Percentiles rank a stretch among this genome's conserved stretches.
Evolutionary conservation across 1,139 yeast species (phyloP).

Genomic region (Kodamaea fungicola): DNA sequence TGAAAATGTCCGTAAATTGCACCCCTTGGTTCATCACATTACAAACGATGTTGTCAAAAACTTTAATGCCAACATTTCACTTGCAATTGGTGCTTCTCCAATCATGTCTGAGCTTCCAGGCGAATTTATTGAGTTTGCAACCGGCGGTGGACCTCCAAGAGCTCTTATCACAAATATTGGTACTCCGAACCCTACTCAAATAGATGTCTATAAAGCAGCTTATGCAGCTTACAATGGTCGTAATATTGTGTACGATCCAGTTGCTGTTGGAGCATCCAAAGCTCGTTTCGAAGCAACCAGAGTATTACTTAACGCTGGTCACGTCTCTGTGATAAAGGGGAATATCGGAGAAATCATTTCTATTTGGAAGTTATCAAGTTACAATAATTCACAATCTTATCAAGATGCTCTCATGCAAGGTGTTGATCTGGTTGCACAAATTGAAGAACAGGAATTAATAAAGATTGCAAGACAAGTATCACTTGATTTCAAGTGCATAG

Average conservation of each 20-base stretch:
- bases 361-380: conserved; percentile 31
- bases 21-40: conserved; percentile 80
- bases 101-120: conserved; percentile 79
- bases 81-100: conserved; percentile 86
- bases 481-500: conserved; percentile 51
- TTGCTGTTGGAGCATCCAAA: conserved; percentile 81
- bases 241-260: conserved; percentile 84
- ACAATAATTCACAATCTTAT: conserved; percentile 34
- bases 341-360: conserved; percentile 77
- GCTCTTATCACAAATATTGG: conserved; percentile 75
- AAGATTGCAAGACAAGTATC: conserved; percentile 54
- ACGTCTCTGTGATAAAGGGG: conserved; percentile 75
- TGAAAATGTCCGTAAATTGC: conserved; percentile 2
- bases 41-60: conserved; percentile 89
- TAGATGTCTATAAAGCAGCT: conserved; percentile 51
- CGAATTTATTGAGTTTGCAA: conserved; percentile 69
- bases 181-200: conserved; percentile 50
- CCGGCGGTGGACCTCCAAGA: conserved; percentile 40
- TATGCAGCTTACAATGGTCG: conserved; percentile 59
- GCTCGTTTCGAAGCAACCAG: conserved; percentile 52
- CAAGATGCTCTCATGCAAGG: conserved; percentile 58
- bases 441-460: conserved; percentile 26
- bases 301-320: conserved; percentile 53
- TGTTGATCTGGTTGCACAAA: conserved; percentile 55
- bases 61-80: conserved; percentile 83